Evolutionary conservation across 2,329 filamentous ascomycete species (phyloP).

Genomic region (Fusarium subglutinans): DNA sequence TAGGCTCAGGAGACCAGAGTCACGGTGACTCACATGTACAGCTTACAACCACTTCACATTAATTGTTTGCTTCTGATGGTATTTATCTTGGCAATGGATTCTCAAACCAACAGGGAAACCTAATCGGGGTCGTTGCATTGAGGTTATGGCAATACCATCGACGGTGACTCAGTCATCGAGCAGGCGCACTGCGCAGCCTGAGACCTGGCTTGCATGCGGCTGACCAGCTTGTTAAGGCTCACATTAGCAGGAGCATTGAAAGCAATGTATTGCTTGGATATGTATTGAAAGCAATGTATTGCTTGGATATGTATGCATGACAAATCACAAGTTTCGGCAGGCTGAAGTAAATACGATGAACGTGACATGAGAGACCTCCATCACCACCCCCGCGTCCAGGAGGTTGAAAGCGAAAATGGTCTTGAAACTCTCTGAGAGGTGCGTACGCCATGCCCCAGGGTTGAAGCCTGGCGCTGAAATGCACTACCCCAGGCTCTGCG

Average conservation of each 20-base stretch:
- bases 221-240: not conserved
- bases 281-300: not conserved
- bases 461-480: not conserved
- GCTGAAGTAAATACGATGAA: not conserved
- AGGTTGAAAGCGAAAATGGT: not conserved
- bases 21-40: not conserved
- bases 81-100: rapidly evolving
- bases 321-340: not conserved
- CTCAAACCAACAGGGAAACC: rapidly evolving
- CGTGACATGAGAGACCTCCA: not conserved
- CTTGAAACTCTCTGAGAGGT: not conserved
- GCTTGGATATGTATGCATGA: not conserved
- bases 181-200: not conserved
- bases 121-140: no score
- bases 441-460: not conserved
- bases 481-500: not conserved
- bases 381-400: not conserved
- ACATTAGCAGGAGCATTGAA: not conserved
- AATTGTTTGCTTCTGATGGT: not conserved
- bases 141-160: no score
- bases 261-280: not conserved
- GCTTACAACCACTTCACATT: not conserved
- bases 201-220: not conserved
- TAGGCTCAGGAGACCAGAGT: no score
- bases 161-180: no score